Evolutionary conservation across 805 yeast species (phyloP), one percentile per base, ranked within the genome.

Genomic region (Schizosaccharomyces japonicus): DNA sequence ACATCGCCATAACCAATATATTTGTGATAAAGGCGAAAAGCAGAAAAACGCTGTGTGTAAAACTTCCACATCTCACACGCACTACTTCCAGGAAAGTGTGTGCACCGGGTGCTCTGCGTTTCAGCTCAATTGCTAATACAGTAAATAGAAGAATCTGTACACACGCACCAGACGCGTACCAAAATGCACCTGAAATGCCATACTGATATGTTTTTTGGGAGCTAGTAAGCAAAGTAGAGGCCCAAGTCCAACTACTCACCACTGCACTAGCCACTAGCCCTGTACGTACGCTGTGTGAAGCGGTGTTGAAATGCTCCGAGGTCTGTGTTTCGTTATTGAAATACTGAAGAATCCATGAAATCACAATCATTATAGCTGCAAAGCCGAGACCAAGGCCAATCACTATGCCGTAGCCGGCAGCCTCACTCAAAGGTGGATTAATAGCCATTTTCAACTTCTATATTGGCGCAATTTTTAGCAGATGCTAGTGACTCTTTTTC

Each of bases 171-270:
- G 90, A 73, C 6, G 94, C 94, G 59, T 85, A 85, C 64, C 75
- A 79, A 57, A 70, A 76, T 11, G 87, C 78, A 45, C 93, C 94
- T 30, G 76, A 64, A 5, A 85, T 72, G 56, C 96, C 96, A 50
- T 75, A 68, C 39, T 65, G 65, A 61, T 80, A 84, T 21, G 81
- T 81, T 59, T 79, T 84, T 19, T 93, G 73, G 1, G 92, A 73
- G 2, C 83, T 75, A 33, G 75, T 76, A 29, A 80, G 65, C 45
- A 80, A 63, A 1, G 92, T 80, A 2, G 83, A 81, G n/a, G 80
- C 80, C 84, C 84, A 78, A 7, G 95, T 83, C 96, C 96, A 85
- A 6, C 87, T 76, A 10, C 87, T 76, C 6, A 84, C 94, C 28
- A 85, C 95, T 5, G 94, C 94, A 5, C 93, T 76, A 4, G 87